These are phyloP conservation scores for Aspergillus carbonarius DNA, from an alignment of 2,329 filamentous ascomycete genomes.

Conservation along the genomic window DNA sequence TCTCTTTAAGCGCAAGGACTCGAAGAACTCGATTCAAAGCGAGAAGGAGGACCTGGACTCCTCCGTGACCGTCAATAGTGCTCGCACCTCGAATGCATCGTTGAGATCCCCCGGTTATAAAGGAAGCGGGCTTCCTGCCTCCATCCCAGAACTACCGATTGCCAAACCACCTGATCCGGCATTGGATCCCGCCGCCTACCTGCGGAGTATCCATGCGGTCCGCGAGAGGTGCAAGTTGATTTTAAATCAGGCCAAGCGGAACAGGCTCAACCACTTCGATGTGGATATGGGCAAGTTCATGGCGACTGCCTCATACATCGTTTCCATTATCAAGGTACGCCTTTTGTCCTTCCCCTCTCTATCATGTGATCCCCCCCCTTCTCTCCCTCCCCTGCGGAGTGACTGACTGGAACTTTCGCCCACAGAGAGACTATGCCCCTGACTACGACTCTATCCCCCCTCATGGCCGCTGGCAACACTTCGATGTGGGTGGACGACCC, in stretches of 20 bases:
- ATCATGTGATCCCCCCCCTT: conserved; percentile 8
- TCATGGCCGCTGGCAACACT: conserved; percentile 71
- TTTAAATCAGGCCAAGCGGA: conserved; percentile 71
- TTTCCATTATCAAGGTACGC: conserved; percentile 87
- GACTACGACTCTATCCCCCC: conserved; percentile 74
- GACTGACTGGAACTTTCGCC: conserved; percentile 6
- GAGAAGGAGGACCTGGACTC: conserved; percentile 44
- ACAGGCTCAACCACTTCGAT: conserved; percentile 80
- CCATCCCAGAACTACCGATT: conserved; percentile 73
- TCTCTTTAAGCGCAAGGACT: conserved; percentile 49
- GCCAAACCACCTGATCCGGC: conserved; percentile 83
- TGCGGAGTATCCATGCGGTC: conserved; percentile 85
- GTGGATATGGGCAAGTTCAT: conserved; percentile 82
- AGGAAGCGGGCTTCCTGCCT: conserved; percentile 48
- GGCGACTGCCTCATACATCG: conserved; percentile 81
- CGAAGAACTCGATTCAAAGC: conserved; percentile 38
- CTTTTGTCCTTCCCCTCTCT: neutral
- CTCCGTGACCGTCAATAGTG: conserved; percentile 42
- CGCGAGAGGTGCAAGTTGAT: conserved; percentile 74
- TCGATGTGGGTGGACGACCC: conserved; percentile 57
- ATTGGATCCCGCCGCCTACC: conserved; percentile 83
- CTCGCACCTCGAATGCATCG: conserved; percentile 47
- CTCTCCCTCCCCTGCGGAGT: neutral
- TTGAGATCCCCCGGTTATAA: conserved; percentile 52
- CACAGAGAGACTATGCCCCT: conserved; percentile 66